Percentiles rank a stretch among this genome's conserved stretches.
phyloP scores from a whole-genome alignment of 2,329 filamentous ascomycete species.

The Alternaria panax region DNA sequence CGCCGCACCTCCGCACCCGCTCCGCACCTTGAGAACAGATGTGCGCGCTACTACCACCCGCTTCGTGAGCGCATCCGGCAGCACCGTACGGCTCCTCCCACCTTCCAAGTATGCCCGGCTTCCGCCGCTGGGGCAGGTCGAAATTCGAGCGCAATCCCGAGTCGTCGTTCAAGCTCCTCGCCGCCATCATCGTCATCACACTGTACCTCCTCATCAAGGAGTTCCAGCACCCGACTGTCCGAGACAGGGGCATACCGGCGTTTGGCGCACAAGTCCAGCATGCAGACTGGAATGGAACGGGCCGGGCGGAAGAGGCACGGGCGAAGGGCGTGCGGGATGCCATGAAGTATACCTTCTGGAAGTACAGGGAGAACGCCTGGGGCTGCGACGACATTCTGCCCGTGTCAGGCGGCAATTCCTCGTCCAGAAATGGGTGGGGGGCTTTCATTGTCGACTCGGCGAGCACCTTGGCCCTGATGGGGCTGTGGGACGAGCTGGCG shows the following conservation, averaged over 20 bases:
- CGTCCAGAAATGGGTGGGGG: constrained; percentile 53
- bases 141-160: constrained; percentile 51
- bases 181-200: constrained; percentile 49
- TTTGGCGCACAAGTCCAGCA: constrained; percentile 45
- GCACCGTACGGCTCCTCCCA: constrained; percentile 14
- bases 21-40: constrained; percentile 33
- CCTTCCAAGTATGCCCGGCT: constrained; percentile 40
- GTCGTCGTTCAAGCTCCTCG: constrained; percentile 53
- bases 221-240: constrained; percentile 43
- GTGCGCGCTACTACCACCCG: constrained; percentile 27
- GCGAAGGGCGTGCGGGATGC: constrained; percentile 46
- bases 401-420: constrained; percentile 46
- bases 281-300: constrained; percentile 45
- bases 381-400: constrained; percentile 51
- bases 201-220: constrained; percentile 52
- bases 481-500: constrained; percentile 53
- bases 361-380: constrained; percentile 51
- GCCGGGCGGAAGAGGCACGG: constrained; percentile 44
- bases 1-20: constrained; percentile 23
- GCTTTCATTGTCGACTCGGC: constrained; percentile 54
- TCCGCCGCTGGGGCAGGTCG: constrained; percentile 48
- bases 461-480: constrained; percentile 53
- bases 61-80: constrained; percentile 25
- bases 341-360: constrained; percentile 52
- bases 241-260: constrained; percentile 17